Evolutionary conservation across 305 asterid species (phyloP), one percentile per base, ranked within the genome.

Genomic region (Fraxinus floribunda): DNA sequence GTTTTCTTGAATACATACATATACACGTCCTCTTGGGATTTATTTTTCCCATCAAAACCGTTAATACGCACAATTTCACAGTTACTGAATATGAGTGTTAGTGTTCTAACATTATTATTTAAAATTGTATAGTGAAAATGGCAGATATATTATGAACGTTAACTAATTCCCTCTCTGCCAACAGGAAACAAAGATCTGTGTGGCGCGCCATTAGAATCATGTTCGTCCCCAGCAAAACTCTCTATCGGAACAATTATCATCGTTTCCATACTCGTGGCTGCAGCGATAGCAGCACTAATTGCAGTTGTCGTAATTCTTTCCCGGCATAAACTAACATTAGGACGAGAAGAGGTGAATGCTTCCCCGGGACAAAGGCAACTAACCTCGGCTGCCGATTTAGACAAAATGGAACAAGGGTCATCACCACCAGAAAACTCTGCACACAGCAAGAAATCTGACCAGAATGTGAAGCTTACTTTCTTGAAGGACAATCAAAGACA

Each of bases 161-260:
- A 70, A 70, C 75, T 1, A 70, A 11, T 70, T 70, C 8, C 39
- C 75, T 70, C 22, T 30, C 18, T 70, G 38, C 26, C 49, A 68
- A 78, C 86, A 95, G 99, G 92, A 78, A 94, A 95, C 86, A n/a
- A 76, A 38, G 89, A 80, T 26, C 90, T 96, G 7, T 96, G 99
- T 49, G 99, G 98, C 15, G 82, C 86, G 57, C 98, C 99, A 15
- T 78, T 96, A 55, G 18, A 78, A 20, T 72, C 78, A 10, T 91
- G 99, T 88, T 1, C 81, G 10, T 0, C 84, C 0, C 18, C 80
- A 22, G 74, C 83, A 34, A 79, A 82, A 4, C 86, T 82, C 52
- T 77, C 94, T n/a, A 0, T 79, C 5, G 81, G 68, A 68, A 81
- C 91, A 30, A 83, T 87, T 0, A 75, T 86, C 18, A 29, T 85